These are phyloP conservation scores for Suillus sp. DNA, from an alignment of 768 basidiomycete genomes.

Conservation along the genomic window DNA sequence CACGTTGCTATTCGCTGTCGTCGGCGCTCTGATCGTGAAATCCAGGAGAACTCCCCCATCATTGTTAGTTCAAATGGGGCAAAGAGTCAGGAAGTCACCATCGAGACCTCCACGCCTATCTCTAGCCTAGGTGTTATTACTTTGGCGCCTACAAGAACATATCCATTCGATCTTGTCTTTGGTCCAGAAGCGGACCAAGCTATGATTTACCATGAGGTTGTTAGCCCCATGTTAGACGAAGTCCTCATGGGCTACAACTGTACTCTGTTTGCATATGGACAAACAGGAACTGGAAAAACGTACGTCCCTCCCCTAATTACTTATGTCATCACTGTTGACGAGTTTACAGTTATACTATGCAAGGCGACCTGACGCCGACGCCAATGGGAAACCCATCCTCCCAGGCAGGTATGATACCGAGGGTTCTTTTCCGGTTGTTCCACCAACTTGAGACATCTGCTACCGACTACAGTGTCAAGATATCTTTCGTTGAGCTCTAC, in stretches of 20 bases:
- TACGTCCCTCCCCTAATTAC: slow-evolving; percentile 43
- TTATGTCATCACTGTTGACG: slow-evolving; percentile 17
- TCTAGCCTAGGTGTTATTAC: slow-evolving; percentile 75
- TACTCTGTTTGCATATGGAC: slow-evolving; percentile 96
- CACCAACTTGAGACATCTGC: slow-evolving; percentile 77
- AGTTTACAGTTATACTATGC: slow-evolving; percentile 86
- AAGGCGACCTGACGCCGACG: slow-evolving; percentile 85
- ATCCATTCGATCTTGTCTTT: slow-evolving; percentile 94
- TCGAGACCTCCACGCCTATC: slow-evolving; percentile 73
- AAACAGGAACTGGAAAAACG: slow-evolving; percentile 99
- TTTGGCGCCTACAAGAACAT: slow-evolving; percentile 78
- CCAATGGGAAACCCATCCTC: slow-evolving; percentile 86
- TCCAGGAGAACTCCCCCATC: slow-evolving; percentile 83
- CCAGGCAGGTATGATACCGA: slow-evolving; percentile 94
- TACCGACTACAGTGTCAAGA: slow-evolving; percentile 87
- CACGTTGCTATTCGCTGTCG: slow-evolving; percentile 92
- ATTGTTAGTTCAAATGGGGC: slow-evolving; percentile 81
- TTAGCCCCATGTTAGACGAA: slow-evolving; percentile 89
- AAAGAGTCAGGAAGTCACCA: slow-evolving; percentile 72
- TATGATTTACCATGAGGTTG: slow-evolving; percentile 92
- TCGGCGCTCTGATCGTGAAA: slow-evolving; percentile 81
- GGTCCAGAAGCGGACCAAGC: slow-evolving; percentile 97
- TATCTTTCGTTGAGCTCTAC: slow-evolving; percentile 94
- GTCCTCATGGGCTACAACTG: slow-evolving; percentile 97
- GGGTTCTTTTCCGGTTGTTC: slow-evolving; percentile 89